phyloP scores from a whole-genome alignment of 176 grass and related monocot species.

The Calamus simplicifolius region DNA sequence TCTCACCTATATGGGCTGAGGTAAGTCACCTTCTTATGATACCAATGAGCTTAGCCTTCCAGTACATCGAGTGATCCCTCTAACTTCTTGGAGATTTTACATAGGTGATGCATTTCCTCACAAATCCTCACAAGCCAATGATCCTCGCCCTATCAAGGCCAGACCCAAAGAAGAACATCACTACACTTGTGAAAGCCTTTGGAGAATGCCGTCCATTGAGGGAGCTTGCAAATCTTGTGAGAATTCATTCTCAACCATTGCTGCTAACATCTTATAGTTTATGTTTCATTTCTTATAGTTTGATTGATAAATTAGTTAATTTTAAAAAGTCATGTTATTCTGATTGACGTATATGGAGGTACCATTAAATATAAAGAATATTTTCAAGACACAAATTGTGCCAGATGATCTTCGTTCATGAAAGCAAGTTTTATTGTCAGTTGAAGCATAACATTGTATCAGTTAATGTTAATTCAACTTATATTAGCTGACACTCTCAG shows the following conservation, averaged over 20 bases:
- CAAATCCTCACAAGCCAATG: constrained; percentile 97
- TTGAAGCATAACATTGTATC: too few species aligned
- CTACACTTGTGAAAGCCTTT: constrained; percentile 88
- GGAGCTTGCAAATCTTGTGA: constrained; percentile 96
- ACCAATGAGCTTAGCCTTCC: neutral
- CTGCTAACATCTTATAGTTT: neutral
- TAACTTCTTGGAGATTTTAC: constrained; percentile 11
- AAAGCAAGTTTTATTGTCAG: too few species aligned
- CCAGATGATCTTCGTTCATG: too few species aligned
- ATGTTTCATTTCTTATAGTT: neutral
- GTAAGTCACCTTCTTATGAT: constrained; percentile 19
- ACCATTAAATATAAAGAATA: too few species aligned
- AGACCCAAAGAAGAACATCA: constrained; percentile 95
- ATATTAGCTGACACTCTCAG: too few species aligned
- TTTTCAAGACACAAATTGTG: too few species aligned
- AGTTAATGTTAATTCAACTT: too few species aligned
- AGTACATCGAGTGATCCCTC: neutral
- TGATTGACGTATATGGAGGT: too few species aligned
- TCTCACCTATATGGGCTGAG: constrained; percentile 84
- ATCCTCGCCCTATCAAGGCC: constrained; percentile 85
- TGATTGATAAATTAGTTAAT: too few species aligned
- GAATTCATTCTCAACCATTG: constrained; percentile 14
- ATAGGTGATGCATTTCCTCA: constrained; percentile 78
- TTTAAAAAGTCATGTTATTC: too few species aligned
- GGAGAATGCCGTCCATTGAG: constrained; percentile 79